Percentiles rank a stretch among this genome's conserved stretches.
These are phyloP conservation scores for Yueomyces sinensis DNA, from an alignment of 805 yeast genomes.

Conservation along the genomic window DNA sequence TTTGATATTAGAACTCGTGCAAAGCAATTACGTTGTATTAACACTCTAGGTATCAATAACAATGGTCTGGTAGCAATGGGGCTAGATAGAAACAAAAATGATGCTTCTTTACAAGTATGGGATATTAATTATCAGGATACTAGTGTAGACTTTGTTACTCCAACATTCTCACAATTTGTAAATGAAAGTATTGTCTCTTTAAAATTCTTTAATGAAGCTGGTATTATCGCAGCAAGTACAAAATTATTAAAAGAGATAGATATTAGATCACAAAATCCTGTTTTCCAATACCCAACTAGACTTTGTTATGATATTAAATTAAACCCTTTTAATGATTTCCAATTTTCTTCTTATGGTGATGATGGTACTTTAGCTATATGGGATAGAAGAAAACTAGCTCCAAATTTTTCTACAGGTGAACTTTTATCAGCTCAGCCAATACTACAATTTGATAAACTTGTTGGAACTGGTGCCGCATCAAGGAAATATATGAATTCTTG, in stretches of 20 bases:
- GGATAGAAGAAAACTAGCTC: slow-evolving; percentile 54
- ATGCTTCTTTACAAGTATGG: slow-evolving; percentile 69
- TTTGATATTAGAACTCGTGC: slow-evolving; percentile 31
- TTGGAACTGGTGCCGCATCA: slow-evolving; percentile 42
- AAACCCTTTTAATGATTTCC: slow-evolving; percentile 54
- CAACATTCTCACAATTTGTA: slow-evolving; percentile 44
- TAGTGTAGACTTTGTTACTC: slow-evolving; percentile 39
- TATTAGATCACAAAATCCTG: slow-evolving; percentile 48
- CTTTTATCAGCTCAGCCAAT: slow-evolving; percentile 38
- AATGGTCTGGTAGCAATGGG: slow-evolving; percentile 63
- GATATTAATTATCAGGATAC: slow-evolving; percentile 50
- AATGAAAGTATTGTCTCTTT: slow-evolving; percentile 67
- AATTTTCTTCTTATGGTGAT: slow-evolving; percentile 66
- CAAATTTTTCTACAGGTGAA: slow-evolving; percentile 13
- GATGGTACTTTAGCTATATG: slow-evolving; percentile 76
- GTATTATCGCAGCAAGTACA: slow-evolving; percentile 60
- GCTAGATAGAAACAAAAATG: slow-evolving; percentile 64
- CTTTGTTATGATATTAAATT: slow-evolving; percentile 54
- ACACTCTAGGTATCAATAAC: slow-evolving; percentile 55
- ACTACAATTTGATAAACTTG: slow-evolving; percentile 44
- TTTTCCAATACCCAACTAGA: slow-evolving; percentile 63
- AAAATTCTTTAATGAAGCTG: slow-evolving; percentile 48
- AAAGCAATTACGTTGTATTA: slow-evolving; percentile 61
- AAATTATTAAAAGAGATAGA: slow-evolving; percentile 72
- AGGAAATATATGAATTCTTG: slow-evolving; percentile 51